Evolutionary conservation across 2,329 filamentous ascomycete species (phyloP).

Genomic region (Xylariaceae sp.): DNA sequence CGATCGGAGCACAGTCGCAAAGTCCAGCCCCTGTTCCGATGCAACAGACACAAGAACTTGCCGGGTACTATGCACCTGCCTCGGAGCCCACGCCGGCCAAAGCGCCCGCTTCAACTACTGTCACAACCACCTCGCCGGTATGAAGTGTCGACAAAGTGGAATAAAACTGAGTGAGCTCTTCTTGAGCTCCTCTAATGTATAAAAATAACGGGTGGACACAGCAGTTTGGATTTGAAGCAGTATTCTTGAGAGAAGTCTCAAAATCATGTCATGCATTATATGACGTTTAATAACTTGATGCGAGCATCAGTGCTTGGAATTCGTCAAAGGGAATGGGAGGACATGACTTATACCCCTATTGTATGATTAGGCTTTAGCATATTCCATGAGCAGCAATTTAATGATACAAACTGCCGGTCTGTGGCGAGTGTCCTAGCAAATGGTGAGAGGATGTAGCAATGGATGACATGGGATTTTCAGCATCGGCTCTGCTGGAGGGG

Average conservation of each 20-base stretch:
- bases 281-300: too few species aligned
- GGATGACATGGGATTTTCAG: not conserved
- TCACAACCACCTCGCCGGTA: not conserved
- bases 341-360: constrained; percentile 6
- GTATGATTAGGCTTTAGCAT: constrained; percentile 1
- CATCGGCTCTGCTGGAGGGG: not conserved
- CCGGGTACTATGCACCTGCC: constrained; percentile 27
- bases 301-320: not conserved
- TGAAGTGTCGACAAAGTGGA: not conserved
- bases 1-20: not conserved
- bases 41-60: constrained; percentile 26
- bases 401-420: constrained; percentile 12
- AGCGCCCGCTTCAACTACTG: not conserved
- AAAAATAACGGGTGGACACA: not conserved
- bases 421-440: not conserved
- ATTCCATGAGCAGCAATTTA: constrained; percentile 12
- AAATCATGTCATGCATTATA: too few species aligned
- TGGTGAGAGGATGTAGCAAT: not conserved
- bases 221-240: too few species aligned
- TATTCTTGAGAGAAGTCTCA: too few species aligned
- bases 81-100: not conserved
- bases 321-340: not conserved
- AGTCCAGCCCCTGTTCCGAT: constrained; percentile 5
- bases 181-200: not conserved
- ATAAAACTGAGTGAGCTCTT: not conserved